A percentile compares a stretch with the other conserved stretches of the same genome.
phyloP scores from a whole-genome alignment of 768 basidiomycete genomes.

The Termitomyces sp. region DNA sequence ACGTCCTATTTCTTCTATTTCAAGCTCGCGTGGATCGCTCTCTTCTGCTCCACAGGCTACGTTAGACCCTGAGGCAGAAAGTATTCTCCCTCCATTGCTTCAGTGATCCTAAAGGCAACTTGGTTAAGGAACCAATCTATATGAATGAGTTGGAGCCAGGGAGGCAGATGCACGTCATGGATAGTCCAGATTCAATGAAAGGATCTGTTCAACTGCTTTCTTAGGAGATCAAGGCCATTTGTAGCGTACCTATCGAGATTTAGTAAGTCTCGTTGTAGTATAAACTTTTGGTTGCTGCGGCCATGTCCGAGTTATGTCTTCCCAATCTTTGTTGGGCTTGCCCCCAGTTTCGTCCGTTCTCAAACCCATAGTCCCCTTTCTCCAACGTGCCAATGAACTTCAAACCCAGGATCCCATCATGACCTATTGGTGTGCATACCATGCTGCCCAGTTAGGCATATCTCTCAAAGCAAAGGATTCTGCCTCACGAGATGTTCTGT shows the following conservation, averaged over 20 bases:
- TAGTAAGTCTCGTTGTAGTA: too few species aligned
- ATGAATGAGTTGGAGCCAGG: slow-evolving; percentile 17
- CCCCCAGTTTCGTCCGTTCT: slow-evolving; percentile 60
- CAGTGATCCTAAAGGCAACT: slow-evolving; percentile 7
- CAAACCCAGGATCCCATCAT: slow-evolving; percentile 79
- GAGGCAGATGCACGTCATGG: slow-evolving; percentile 23
- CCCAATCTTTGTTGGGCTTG: slow-evolving; percentile 42
- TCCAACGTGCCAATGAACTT: slow-evolving; percentile 90
- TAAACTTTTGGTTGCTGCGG: neutral
- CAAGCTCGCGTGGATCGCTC: slow-evolving; percentile 4
- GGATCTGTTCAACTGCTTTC: slow-evolving; percentile 21
- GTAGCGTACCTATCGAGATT: slow-evolving; percentile 13
- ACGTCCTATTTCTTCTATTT: neutral
- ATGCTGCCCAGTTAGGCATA: slow-evolving; percentile 88
- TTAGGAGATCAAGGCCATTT: slow-evolving; percentile 6
- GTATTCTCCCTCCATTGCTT: slow-evolving; percentile 13
- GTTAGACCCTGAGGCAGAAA: neutral
- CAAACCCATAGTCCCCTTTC: slow-evolving; percentile 69
- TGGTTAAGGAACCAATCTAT: slow-evolving; percentile 15
- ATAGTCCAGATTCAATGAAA: slow-evolving; percentile 33
- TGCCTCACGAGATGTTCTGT: slow-evolving; percentile 63
- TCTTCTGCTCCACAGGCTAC: neutral
- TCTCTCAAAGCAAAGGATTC: slow-evolving; percentile 63
- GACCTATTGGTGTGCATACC: slow-evolving; percentile 96
- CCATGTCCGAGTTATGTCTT: slow-evolving; percentile 23